Evolutionary conservation across 2,329 filamentous ascomycete genomes (phyloP).

Genomic region (Cercospora sp.): DNA sequence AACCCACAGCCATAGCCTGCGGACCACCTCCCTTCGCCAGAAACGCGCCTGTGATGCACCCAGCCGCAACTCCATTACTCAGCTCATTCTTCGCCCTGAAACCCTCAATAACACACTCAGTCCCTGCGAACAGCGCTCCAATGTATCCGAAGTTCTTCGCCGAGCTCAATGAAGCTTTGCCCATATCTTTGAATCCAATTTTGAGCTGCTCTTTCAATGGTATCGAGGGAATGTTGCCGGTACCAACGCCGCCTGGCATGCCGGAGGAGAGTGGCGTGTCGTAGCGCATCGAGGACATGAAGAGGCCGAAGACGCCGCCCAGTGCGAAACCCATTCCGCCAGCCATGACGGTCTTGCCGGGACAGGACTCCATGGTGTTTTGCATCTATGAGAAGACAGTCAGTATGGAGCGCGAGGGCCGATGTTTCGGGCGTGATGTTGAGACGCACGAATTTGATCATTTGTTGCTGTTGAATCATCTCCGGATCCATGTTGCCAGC

Average conservation of each 20-base stretch:
- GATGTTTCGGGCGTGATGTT: background rate
- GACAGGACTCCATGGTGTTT: slow-evolving; percentile 86
- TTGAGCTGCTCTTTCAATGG: slow-evolving; percentile 82
- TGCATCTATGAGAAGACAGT: slow-evolving; percentile 61
- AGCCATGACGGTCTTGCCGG: slow-evolving; percentile 82
- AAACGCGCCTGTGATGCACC: slow-evolving; percentile 87
- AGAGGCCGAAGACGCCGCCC: slow-evolving; percentile 90
- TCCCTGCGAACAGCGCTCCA: slow-evolving; percentile 84
- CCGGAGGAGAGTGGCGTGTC: slow-evolving; percentile 76
- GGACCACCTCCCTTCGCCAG: slow-evolving; percentile 84
- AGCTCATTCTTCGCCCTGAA: slow-evolving; percentile 91
- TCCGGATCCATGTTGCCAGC: slow-evolving; percentile 33
- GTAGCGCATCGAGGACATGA: slow-evolving; percentile 99
- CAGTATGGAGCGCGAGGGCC: background rate
- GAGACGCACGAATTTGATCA: slow-evolving; percentile 48
- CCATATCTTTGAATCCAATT: slow-evolving; percentile 93
- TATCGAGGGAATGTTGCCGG: slow-evolving; percentile 56
- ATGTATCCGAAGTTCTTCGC: slow-evolving; percentile 96
- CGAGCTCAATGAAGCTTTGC: slow-evolving; percentile 72
- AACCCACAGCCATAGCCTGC: slow-evolving; percentile 82
- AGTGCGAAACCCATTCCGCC: slow-evolving; percentile 93
- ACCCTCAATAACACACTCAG: slow-evolving; percentile 94
- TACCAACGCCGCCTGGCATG: slow-evolving; percentile 50
- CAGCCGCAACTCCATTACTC: slow-evolving; percentile 80
- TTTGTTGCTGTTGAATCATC: slow-evolving; percentile 48